Evolutionary conservation across 2,329 filamentous ascomycete genomes (phyloP), one percentile per base, ranked within the genome.

Genomic region (Colletotrichum sp.): DNA sequence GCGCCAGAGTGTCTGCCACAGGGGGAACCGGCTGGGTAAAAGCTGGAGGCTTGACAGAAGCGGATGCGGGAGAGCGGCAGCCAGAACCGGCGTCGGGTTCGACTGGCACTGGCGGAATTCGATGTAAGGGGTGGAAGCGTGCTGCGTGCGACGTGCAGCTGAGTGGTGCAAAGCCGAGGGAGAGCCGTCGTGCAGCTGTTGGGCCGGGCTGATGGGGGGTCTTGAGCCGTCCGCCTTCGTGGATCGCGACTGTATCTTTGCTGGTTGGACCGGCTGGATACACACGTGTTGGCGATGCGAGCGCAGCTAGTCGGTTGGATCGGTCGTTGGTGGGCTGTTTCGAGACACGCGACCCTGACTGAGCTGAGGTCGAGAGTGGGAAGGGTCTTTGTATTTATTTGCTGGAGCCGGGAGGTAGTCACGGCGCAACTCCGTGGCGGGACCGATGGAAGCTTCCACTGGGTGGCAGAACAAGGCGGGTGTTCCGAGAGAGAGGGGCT

Each of bases 1-100:
- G 70, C 74, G 74, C 70, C 70, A 60, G 57, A 49, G 49, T 64
- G 73, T 63, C 60, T 55, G 73, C 63, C 71, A 68, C 71, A 59
- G 72, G 71, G 63, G 71, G 57, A 66, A 71, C 63, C 60, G 63
- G 73, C 24, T 64, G 64, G 49, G 28, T 57, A 59, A 69, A 49
- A 66, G 60, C 69, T 76, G 63, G 57, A 63, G 44, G 64, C 62
- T 69, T 73, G 70, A 69, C 64, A 68, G 70, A n/a, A 76, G 70
- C 70, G 70, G 70, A 55, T 73, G 71, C 74, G 74, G 74, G 70
- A 73, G 74, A 76, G 74, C 74, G 74, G 64, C 70, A 76, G 64
- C 39, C 71, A 63, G 64, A 69, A 69, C 70, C 70, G 65, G 44
- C 64, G 70, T 69, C 64, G 65, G 74, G 57, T 36, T 57, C 64